These are phyloP conservation scores for Colletotrichum sp. DNA, from an alignment of 2,329 filamentous ascomycete species.

Conservation along the genomic window DNA sequence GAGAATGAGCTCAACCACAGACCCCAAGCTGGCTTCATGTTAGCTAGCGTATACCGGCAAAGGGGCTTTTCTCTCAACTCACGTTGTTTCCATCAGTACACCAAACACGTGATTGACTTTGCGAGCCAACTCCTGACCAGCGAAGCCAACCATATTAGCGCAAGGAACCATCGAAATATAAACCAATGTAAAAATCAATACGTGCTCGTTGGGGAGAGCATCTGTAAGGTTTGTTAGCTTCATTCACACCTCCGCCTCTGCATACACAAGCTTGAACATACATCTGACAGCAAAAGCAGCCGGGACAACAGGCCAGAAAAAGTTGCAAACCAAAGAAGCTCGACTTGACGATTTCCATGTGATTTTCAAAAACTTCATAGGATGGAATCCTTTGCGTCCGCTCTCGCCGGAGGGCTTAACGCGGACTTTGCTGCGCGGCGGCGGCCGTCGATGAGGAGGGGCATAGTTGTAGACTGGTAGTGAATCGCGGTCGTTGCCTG, in stretches of 20 bases:
- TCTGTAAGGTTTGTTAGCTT: neutral
- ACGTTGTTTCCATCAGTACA: constrained; percentile 64
- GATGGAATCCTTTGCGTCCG: constrained; percentile 69
- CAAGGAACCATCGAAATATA: constrained; percentile 81
- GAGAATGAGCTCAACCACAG: constrained; percentile 80
- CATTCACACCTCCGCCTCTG: neutral
- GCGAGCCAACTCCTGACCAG: constrained; percentile 63
- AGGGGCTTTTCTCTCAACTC: neutral
- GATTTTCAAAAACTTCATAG: constrained; percentile 66
- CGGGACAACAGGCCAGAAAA: constrained; percentile 78
- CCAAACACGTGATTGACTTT: constrained; percentile 78
- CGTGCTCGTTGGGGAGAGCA: constrained; percentile 48
- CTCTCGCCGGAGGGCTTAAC: constrained; percentile 41
- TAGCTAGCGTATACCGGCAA: no score
- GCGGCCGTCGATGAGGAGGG: neutral
- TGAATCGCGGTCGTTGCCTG: neutral
- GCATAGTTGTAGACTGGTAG: constrained; percentile 12
- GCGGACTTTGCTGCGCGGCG: constrained; percentile 54
- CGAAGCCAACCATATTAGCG: constrained; percentile 78
- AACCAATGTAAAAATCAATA: constrained; percentile 71
- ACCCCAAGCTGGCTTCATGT: constrained; percentile 56
- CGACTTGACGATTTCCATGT: constrained; percentile 67
- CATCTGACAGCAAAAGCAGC: constrained; percentile 69
- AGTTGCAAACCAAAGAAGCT: constrained; percentile 68
- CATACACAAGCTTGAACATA: no score